A percentile compares a stretch with the other conserved stretches of the same genome.
phyloP scores from a whole-genome alignment of 1,139 yeast species.

The Geotrichum cucujoidarum region DNA sequence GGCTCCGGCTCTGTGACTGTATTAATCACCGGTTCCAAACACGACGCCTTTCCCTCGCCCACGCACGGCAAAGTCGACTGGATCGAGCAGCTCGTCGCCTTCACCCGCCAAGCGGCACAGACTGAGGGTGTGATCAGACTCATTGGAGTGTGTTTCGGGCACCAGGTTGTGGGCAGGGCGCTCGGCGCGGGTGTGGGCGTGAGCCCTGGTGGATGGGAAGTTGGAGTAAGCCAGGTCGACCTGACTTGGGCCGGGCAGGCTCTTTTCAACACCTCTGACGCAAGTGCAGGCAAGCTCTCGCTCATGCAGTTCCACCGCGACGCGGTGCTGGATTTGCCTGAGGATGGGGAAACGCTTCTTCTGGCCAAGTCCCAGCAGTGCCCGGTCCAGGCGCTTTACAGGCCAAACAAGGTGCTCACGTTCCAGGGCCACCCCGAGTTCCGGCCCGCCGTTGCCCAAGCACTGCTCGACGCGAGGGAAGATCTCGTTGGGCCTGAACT shows the following conservation, averaged over 20 bases:
- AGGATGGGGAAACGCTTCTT: slow-evolving; percentile 24
- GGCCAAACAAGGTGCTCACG: slow-evolving; percentile 47
- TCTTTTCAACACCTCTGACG: neutral
- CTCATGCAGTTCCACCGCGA: slow-evolving; percentile 70
- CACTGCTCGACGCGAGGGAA: slow-evolving; percentile 24
- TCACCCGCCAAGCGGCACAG: neutral
- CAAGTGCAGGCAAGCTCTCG: neutral
- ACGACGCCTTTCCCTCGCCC: slow-evolving; percentile 50
- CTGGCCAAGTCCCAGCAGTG: slow-evolving; percentile 49
- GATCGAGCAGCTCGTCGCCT: slow-evolving; percentile 44
- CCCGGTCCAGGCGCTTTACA: slow-evolving; percentile 58
- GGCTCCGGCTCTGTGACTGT: slow-evolving; percentile 39
- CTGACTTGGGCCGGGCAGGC: slow-evolving; percentile 1
- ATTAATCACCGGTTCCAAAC: slow-evolving; percentile 60
- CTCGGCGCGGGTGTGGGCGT: slow-evolving; percentile 1
- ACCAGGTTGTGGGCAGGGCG: slow-evolving; percentile 6
- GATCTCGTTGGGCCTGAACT: too few relatives aligned
- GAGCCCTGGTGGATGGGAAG: slow-evolving; percentile 6
- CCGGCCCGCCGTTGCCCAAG: slow-evolving; percentile 38
- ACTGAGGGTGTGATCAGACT: neutral
- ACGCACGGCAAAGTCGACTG: slow-evolving; percentile 42
- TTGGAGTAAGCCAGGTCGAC: neutral
- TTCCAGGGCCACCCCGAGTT: slow-evolving; percentile 93
- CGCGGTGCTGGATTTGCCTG: slow-evolving; percentile 50
- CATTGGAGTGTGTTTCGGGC: slow-evolving; percentile 5